These are phyloP conservation scores for Nakataea oryzae DNA, from an alignment of 2,329 filamentous ascomycete species.

Conservation along the genomic window DNA sequence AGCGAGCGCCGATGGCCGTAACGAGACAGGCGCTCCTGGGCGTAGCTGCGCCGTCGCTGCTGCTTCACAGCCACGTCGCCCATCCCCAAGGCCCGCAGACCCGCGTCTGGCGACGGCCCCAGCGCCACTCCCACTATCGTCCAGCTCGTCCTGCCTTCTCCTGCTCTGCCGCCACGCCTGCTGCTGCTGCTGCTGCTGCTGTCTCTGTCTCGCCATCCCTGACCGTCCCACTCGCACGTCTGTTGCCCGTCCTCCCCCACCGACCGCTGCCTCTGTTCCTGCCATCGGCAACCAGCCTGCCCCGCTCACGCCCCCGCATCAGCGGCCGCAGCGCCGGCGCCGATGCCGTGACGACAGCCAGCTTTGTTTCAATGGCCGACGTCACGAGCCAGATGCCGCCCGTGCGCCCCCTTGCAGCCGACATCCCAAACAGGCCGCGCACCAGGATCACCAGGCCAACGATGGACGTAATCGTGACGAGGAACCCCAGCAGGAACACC, in stretches of 20 bases:
- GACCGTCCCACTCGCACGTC: conserved; percentile 1
- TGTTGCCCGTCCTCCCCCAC: conserved; percentile 23
- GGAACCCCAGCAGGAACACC: conserved; percentile 20
- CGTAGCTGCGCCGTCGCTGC: conserved; percentile 7
- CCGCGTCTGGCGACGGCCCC: too few relatives aligned
- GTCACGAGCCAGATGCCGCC: conserved; percentile 23
- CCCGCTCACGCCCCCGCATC: conserved; percentile 16
- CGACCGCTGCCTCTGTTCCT: conserved; percentile 5
- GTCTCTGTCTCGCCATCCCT: conserved; percentile 15
- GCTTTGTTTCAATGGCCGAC: conserved; percentile 27
- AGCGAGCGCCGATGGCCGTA: conserved; percentile 16
- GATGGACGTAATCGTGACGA: conserved; percentile 23
- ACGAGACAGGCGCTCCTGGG: conserved; percentile 15
- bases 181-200: conserved; percentile 21
- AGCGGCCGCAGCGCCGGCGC: conserved; percentile 28
- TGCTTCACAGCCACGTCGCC: background rate
- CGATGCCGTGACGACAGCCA: conserved; percentile 29
- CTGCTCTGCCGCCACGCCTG: conserved; percentile 20
- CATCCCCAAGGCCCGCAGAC: too few relatives aligned
- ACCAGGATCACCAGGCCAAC: conserved; percentile 21
- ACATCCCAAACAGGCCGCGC: conserved; percentile 19
- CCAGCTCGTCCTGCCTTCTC: conserved; percentile 14
- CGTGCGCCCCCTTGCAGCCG: conserved; percentile 11
- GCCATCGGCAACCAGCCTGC: conserved; percentile 20
- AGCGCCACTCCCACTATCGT: conserved; percentile 14